Evolutionary conservation across 208 protist genomes (phyloP), one percentile per base, ranked within the genome.

Genomic region (Wallacemonas sp.): DNA sequence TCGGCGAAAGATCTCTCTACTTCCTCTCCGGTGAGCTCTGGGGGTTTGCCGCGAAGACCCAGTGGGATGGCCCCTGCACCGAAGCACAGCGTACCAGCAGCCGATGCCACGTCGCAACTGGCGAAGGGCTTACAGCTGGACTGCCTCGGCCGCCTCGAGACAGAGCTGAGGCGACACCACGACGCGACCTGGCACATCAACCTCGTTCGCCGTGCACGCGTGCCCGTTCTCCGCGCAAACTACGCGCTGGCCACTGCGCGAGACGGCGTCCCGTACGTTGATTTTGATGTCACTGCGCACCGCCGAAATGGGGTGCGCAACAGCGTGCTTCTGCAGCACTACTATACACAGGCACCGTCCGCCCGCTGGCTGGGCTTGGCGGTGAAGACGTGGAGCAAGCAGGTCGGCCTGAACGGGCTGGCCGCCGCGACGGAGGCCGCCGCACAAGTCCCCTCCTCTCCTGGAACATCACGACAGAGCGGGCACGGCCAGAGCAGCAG

Each of bases 321-420:
- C 79, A 91, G 80, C 47, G 82, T 77, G 6, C 55, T 96, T 46
- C 69, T 96, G 45, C 80, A 83, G 0, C 36, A 65, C 34, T 96
- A 96, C 73, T 82, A 91, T 42, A 64, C 60, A 15, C 88, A 96
- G 70, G 26, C 38, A 11, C 83, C 83, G n/a, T 54, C 72, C 26
- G 71, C 74, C 30, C 91, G 91, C 8, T 90, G 73, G 83, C 65
- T 96, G 11, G 78, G 81, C 47, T 84, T 96, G 55, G 70, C 72
- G 17, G 71, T 96, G 26, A 96, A 96, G 75, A 67, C 68, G 44
- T 96, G 91, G 89, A 94, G 88, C 62, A 96, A 96, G 65, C 68
- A 49, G 21, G 72, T 72, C 1, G 91, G 91, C 2, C 55, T 96
- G 22, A 95, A 95, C 64, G 80, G 51, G 4, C 28, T 58, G 15